Evolutionary conservation across 2,329 filamentous ascomycete genomes (phyloP), one percentile per base, ranked within the genome.

Genomic region (Pseudogymnoascus sp.): DNA sequence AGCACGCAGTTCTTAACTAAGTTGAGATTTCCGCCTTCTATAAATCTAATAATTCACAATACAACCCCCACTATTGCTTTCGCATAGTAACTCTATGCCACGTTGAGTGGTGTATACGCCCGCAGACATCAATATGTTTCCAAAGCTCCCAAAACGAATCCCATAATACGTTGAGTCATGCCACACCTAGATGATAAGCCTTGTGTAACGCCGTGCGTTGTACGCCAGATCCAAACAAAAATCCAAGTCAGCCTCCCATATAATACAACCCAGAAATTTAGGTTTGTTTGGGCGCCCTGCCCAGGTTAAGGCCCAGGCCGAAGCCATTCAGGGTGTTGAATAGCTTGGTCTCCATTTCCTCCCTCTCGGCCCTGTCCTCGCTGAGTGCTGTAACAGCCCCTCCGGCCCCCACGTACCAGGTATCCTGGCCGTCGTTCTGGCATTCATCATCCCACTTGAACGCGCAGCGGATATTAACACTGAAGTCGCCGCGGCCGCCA

Each of bases 381-480:
- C 91, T 96, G 62, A 96, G 78, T 22, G 86, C 87, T 1, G 93
- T 97, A 14, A 97, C 86, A 0, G 93, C 93, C 1, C 93, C 94
- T 0, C 93, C 94, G 5, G 93, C 93, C 4, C 92, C 93, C 37
- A 97, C 84, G 39, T 83, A 83, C 93, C 93, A 97, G 7, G 66
- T 66, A 2, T 65, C 69, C 16, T 62, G 50, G 5, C 60, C 64
- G 60, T 61, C 57, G 59, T 67, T 68, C 28, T 54, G 47, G 2
- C 5, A 54, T 70, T 88, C 85, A 62, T 85, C 82, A 63, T 87
- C 84, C 82, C 85, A 90, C 39, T 80, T 78, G 67, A 93, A 91
- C 68, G 92, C 82, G 57, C 87, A 92, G 22, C 93, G 81, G 64
- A 97, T 97, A 1, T 91, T 86, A 16, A 97, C 94, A 65, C 89